Evolutionary conservation across 2,329 filamentous ascomycete species (phyloP), one percentile per base, ranked within the genome.

Genomic region (Tolypocladium guangdongense): DNA sequence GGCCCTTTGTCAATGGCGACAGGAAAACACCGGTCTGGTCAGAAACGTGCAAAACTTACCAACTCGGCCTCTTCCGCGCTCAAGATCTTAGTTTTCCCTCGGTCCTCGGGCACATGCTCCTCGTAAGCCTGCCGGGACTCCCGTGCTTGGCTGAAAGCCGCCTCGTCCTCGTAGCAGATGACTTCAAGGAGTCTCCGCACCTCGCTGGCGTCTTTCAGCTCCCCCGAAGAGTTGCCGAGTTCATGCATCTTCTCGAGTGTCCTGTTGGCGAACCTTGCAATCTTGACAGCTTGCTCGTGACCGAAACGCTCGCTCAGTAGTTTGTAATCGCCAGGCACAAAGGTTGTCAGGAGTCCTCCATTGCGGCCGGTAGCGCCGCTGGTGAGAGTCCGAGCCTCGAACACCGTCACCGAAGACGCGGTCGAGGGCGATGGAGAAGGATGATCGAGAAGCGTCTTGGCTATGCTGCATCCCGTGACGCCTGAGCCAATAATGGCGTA

Each of bases 201-300:
- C 36, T 61, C 54, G 49, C 60, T 59, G 7, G 52, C 52, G 4
- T 57, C 47, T 30, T 58, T 52, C 18, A 58, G 32, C 24, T 57
- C 52, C 8, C 47, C 48, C n/a, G 57, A 55, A 49, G 56, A 56
- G 14, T 54, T 53, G 4, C 58, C 53, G 12, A 64, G 56, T 53
- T 52, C 55, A 10, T 54, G 53, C 49, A 54, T 54, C 49, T 49
- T 54, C 24, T 67, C 61, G 5, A 76, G 59, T 50, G 74, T 71
- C 33, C 60, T 51, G 30, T 72, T 59, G 55, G 72, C 70, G 52
- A 78, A 77, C 1, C 66, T 59, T 1, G 70, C 66, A n/a, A 78
- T 66, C 48, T 67, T 64, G 20, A 66, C 66, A 2, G 76, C 75
- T 4, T 65, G 60, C 41, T 69, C 67, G 0, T 59, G 55, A 0